Percentiles rank a stretch among this genome's conserved stretches.
Evolutionary conservation across 2,329 filamentous ascomycete species (phyloP).

Genomic region (Cladosporium sphaerospermum): DNA sequence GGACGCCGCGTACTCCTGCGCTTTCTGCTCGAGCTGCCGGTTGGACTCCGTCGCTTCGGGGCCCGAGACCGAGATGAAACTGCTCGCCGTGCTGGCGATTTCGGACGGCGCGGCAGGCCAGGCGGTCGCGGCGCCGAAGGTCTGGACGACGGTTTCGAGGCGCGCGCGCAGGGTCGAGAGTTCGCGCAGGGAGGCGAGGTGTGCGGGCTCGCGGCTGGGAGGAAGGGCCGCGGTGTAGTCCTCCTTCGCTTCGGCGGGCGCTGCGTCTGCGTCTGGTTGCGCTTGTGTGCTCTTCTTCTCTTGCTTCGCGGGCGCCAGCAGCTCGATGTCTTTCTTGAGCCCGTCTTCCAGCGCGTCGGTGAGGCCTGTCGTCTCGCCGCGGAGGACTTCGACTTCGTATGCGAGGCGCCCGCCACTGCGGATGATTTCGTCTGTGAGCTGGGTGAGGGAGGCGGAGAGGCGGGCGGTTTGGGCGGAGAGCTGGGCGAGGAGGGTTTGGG

Average conservation of each 20-base stretch:
- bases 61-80: slow-evolving; percentile 79
- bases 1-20: slow-evolving; percentile 68
- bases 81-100: slow-evolving; percentile 68
- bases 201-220: slow-evolving; percentile 46
- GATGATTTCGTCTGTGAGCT: slow-evolving; percentile 90
- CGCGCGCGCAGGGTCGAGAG: slow-evolving; percentile 74
- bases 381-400: slow-evolving; percentile 88
- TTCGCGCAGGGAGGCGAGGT: slow-evolving; percentile 73
- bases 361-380: slow-evolving; percentile 79
- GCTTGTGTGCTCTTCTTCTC: neutral
- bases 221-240: neutral
- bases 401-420: slow-evolving; percentile 80
- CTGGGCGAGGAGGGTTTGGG: slow-evolving; percentile 78
- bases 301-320: slow-evolving; percentile 50
- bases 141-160: slow-evolving; percentile 83
- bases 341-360: slow-evolving; percentile 70
- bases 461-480: slow-evolving; percentile 83
- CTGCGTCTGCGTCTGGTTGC: slow-evolving; percentile 7
- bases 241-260: neutral
- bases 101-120: slow-evolving; percentile 89
- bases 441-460: slow-evolving; percentile 72
- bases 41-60: slow-evolving; percentile 54
- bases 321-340: slow-evolving; percentile 63
- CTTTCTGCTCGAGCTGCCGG: slow-evolving; percentile 76
- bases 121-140: slow-evolving; percentile 92